Evolutionary conservation across 2,329 filamentous ascomycete species (phyloP), one percentile per base, ranked within the genome.

Genomic region (Neophaeococcomyces mojaviensis): DNA sequence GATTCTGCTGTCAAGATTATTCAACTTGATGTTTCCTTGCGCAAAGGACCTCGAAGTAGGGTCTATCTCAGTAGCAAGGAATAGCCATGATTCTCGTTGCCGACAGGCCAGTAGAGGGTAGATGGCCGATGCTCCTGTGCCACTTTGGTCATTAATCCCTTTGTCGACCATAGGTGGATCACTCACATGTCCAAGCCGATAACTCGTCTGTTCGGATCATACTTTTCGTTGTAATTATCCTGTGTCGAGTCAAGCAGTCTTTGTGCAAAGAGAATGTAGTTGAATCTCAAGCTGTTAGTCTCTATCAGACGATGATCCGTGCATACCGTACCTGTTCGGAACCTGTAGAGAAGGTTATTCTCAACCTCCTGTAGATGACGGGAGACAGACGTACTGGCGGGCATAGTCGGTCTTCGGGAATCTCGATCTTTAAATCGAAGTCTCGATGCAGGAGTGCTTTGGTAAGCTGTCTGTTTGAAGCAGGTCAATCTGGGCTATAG

Each of bases 201-300:
- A 2, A 88, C 70, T 34, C 72, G 66, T n/a, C 76, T 68, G 2
- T 74, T 66, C 0, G 68, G 62, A 44, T 79, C 70, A 54, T 79
- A 82, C 0, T 68, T 69, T 37, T 73, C 68, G 6, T 56, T 57
- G 50, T 70, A 67, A 47, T 65, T 56, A 13, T 68, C 66, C 8
- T 68, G 68, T 0, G 82, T 84, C 1, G 79, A 82, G 58, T 94
- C 88, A 5, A 97, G 61, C 0, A 98, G 75, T 2, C 76, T 73
- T 58, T 94, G 88, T 1, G 97, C 70, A 88, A 89, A 97, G 7
- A 89, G 69, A 16, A 97, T 79, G 62, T 98, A 98, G 59, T 90
- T 92, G 63, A 94, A 82, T 40, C 88, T 80, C 50, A 78, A 30
- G 78, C 34, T 16, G 34, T 24, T 15, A 28, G 24, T 28, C 5